Evolutionary conservation across 2,329 filamentous ascomycete genomes (phyloP).

Genomic region (Beauveria sp.): DNA sequence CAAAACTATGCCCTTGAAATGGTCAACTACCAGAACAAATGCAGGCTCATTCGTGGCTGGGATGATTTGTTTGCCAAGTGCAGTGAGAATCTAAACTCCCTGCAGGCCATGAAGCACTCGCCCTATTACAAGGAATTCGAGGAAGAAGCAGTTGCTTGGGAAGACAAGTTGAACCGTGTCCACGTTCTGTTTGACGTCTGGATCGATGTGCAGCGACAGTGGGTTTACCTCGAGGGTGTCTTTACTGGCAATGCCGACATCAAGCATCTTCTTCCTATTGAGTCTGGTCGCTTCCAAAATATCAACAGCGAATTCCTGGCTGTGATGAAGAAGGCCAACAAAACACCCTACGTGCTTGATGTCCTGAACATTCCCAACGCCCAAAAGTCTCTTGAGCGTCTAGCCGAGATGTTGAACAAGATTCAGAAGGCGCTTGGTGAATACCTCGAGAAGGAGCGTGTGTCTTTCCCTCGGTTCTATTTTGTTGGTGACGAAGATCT

Average conservation of each 20-base stretch:
- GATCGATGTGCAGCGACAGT: constrained; percentile 99
- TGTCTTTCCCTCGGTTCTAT: constrained; percentile 97
- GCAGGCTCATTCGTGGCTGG: constrained; percentile 93
- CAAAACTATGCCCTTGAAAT: constrained; percentile 90
- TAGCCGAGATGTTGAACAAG: constrained; percentile 96
- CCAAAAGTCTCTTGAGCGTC: constrained; percentile 88
- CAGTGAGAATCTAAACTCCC: constrained; percentile 92
- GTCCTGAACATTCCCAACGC: constrained; percentile 93
- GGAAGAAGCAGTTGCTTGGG: constrained; percentile 92
- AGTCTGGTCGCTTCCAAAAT: constrained; percentile 95
- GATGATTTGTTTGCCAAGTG: constrained; percentile 98
- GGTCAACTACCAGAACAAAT: constrained; percentile 97
- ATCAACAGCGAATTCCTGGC: constrained; percentile 98
- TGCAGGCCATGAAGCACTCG: constrained; percentile 98
- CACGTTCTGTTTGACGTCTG: constrained; percentile 98
- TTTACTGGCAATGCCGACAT: constrained; percentile 99
- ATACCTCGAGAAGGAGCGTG: constrained; percentile 94
- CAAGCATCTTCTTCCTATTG: constrained; percentile 92
- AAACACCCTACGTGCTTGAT: constrained; percentile 90
- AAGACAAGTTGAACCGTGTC: constrained; percentile 94
- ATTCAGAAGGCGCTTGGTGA: constrained; percentile 98
- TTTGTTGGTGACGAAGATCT: constrained; percentile 98
- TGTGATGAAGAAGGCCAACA: constrained; percentile 99
- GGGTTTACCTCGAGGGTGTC: constrained; percentile 98
- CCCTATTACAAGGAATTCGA: constrained; percentile 99